These are phyloP conservation scores for Nothophytophthora sp. DNA, from an alignment of 352 stramenopile species.

Conservation along the genomic window DNA sequence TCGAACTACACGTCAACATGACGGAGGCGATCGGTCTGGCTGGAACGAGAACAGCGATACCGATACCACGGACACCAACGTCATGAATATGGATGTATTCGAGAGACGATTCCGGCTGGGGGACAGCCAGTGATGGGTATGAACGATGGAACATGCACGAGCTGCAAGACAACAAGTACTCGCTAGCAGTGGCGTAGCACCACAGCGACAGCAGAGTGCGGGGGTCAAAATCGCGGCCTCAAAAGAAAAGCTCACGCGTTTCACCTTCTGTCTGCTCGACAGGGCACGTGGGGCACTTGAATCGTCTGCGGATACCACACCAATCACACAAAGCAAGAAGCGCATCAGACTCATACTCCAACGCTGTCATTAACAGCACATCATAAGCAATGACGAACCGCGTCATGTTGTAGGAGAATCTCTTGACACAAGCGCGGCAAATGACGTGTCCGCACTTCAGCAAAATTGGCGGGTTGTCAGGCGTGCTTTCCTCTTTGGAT, in stretches of 20 bases:
- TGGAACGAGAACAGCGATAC: slow-evolving; percentile 6
- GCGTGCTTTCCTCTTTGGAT: slow-evolving; percentile 86
- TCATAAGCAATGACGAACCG: slow-evolving; percentile 30
- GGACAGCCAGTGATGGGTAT: slow-evolving; percentile 12
- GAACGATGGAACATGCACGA: slow-evolving; percentile 11
- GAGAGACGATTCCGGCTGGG: slow-evolving; percentile 34
- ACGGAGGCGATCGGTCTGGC: not conserved
- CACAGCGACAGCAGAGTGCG: slow-evolving; percentile 1
- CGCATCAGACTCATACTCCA: slow-evolving; percentile 1
- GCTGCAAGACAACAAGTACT: slow-evolving; percentile 18
- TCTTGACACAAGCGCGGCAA: slow-evolving; percentile 77
- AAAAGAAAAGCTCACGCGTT: slow-evolving; percentile 78
- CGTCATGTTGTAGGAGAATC: slow-evolving; percentile 83
- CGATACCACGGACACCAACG: slow-evolving; percentile 10
- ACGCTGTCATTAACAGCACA: not conserved
- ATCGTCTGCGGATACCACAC: slow-evolving; percentile 38
- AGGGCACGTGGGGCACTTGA: slow-evolving; percentile 89
- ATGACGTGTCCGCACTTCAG: slow-evolving; percentile 89
- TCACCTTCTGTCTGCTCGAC: slow-evolving; percentile 79
- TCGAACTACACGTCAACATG: not conserved
- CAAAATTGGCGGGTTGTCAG: slow-evolving; percentile 81
- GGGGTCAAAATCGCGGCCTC: slow-evolving; percentile 15
- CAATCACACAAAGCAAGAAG: slow-evolving; percentile 4
- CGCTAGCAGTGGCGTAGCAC: not conserved
- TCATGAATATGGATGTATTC: slow-evolving; percentile 43